These are phyloP conservation scores for Spirogloea muscicola DNA, from an alignment of 139 green algal genomes.

Conservation along the genomic window DNA sequence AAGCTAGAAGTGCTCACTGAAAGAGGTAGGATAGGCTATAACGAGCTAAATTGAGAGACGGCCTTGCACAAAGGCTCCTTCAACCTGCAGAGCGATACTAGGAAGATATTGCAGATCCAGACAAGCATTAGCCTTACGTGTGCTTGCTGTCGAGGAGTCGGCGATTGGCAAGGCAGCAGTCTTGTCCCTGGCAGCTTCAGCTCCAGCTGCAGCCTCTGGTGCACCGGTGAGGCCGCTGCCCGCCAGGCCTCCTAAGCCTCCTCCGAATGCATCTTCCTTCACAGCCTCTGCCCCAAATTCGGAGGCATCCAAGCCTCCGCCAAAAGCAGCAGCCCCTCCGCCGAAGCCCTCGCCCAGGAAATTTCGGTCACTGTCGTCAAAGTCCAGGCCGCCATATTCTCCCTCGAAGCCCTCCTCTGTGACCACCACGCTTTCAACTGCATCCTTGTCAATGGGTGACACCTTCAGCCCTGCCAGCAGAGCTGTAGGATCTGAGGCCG, in stretches of 20 bases:
- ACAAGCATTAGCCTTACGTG: no score
- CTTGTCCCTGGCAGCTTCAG: background rate
- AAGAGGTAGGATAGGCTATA: no score
- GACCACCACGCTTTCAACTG: background rate
- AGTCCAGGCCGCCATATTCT: slow-evolving; percentile 27
- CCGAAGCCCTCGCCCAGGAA: slow-evolving; percentile 21
- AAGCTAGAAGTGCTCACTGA: no score
- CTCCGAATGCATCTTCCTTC: slow-evolving; percentile 30
- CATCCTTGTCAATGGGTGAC: background rate
- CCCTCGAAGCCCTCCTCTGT: slow-evolving; percentile 32
- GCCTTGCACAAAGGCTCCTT: background rate
- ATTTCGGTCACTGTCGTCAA: slow-evolving; percentile 13
- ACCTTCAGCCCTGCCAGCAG: slow-evolving; percentile 7
- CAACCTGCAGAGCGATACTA: background rate
- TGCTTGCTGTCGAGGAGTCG: no score
- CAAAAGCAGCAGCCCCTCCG: slow-evolving; percentile 8
- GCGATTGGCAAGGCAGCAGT: no score
- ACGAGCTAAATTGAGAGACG: no score
- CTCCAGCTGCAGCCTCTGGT: background rate
- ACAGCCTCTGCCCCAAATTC: slow-evolving; percentile 35
- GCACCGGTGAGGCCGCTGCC: slow-evolving; percentile 6
- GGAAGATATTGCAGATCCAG: no score
- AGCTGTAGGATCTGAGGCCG: background rate
- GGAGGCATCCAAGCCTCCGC: slow-evolving; percentile 26
- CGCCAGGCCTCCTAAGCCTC: background rate